These are phyloP conservation scores for Groenewaldozyma tartarivorans DNA, from an alignment of 805 yeast species.

Conservation along the genomic window DNA sequence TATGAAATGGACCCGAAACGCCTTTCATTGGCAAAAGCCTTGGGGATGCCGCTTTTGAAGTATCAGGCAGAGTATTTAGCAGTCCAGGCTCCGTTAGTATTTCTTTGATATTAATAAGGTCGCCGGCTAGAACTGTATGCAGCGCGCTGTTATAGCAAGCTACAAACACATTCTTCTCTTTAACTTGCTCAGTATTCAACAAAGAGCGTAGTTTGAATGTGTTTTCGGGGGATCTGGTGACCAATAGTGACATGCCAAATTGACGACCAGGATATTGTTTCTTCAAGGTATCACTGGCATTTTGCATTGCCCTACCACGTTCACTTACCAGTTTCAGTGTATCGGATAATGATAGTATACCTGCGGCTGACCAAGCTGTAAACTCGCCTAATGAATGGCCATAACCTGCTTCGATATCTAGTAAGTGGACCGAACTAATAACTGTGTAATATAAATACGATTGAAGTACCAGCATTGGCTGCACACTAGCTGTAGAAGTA, in stretches of 20 bases:
- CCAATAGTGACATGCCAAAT: slow-evolving; percentile 11
- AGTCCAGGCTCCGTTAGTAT: slow-evolving; percentile 15
- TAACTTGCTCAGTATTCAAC: background rate
- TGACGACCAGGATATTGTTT: background rate
- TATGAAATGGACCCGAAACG: slow-evolving; percentile 46
- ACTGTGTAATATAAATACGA: slow-evolving; percentile 22
- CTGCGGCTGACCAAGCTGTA: slow-evolving; percentile 34
- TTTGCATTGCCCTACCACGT: slow-evolving; percentile 38
- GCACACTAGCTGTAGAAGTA: slow-evolving; percentile 48
- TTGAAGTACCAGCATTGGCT: slow-evolving; percentile 32
- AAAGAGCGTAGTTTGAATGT: background rate
- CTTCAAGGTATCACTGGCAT: slow-evolving; percentile 19
- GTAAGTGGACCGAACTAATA: slow-evolving; percentile 11
- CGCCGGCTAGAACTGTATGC: slow-evolving; percentile 40
- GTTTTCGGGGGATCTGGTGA: slow-evolving; percentile 1
- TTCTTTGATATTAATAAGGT: slow-evolving; percentile 19
- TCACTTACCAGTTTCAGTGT: slow-evolving; percentile 36
- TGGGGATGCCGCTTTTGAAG: background rate
- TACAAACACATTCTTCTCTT: slow-evolving; percentile 24
- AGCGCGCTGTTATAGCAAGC: slow-evolving; percentile 38
- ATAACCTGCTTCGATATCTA: slow-evolving; percentile 21
- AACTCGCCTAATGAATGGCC: slow-evolving; percentile 49
- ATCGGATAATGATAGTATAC: slow-evolving; percentile 26
- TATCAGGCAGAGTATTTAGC: background rate
- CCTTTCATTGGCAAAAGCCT: slow-evolving; percentile 15